Conservation (phyloP, 2,329 filamentous ascomycete genomes). For the Aspergillus awamori region DNA sequence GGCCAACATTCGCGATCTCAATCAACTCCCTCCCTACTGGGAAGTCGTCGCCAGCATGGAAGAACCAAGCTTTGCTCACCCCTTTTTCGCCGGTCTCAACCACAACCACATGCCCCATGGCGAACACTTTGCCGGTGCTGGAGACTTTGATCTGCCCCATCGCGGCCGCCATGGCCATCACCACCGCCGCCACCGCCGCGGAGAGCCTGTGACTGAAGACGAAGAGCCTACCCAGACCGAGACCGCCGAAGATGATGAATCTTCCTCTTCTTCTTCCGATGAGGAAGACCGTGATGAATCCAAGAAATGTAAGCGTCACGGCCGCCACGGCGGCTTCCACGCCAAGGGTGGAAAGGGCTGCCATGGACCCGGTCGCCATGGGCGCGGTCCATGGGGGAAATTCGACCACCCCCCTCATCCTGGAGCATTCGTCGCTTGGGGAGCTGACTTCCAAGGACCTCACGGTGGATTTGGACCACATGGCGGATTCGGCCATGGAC, state of each 20-base stretch:
- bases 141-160: not conserved
- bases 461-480: not conserved
- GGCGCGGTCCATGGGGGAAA: not conserved
- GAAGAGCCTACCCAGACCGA: slow-evolving; percentile 1
- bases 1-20: slow-evolving; percentile 8
- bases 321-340: slow-evolving; percentile 1
- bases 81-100: not conserved
- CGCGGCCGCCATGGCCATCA: slow-evolving; percentile 3
- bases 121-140: not conserved
- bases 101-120: not conserved
- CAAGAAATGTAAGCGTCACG: not conserved
- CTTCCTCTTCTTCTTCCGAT: not conserved
- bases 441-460: not conserved
- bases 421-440: not conserved
- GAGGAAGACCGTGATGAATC: not conserved
- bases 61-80: slow-evolving; percentile 6
- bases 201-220: slow-evolving; percentile 1
- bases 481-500: not conserved
- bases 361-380: not conserved
- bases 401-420: not conserved
- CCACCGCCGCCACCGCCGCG: slow-evolving; percentile 1
- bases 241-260: not conserved
- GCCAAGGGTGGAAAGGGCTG: not conserved
- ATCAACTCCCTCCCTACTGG: slow-evolving; percentile 6
- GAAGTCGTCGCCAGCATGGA: slow-evolving; percentile 2